A percentile compares a stretch with the other conserved stretches of the same genome.
These are phyloP conservation scores for Pyrenula aspistea DNA, from an alignment of 495 filamentous ascomycete genomes.

Conservation along the genomic window DNA sequence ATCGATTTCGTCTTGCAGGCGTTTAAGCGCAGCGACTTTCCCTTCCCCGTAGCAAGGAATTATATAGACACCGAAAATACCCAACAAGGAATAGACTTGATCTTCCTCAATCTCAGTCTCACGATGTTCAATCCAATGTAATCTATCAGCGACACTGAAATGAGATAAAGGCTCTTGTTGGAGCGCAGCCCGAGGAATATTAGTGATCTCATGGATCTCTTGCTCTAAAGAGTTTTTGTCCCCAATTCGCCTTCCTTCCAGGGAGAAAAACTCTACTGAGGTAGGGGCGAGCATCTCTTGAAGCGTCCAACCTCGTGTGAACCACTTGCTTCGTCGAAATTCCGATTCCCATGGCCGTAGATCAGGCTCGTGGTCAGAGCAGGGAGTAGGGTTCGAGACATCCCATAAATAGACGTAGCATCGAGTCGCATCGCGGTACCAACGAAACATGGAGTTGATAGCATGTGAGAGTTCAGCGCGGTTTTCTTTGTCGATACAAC, in stretches of 20 bases:
- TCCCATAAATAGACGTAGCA: conserved; percentile 27
- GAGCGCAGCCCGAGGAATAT: background rate
- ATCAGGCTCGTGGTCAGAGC: background rate
- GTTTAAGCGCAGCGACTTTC: background rate
- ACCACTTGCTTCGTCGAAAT: background rate
- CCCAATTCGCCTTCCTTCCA: background rate
- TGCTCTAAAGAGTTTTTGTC: conserved; percentile 1
- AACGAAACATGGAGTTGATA: conserved; percentile 33
- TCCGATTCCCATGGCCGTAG: background rate
- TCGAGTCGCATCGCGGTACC: conserved; percentile 34
- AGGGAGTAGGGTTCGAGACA: background rate
- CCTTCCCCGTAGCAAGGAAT: background rate
- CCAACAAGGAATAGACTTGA: background rate
- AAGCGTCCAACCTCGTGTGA: too few relatives aligned
- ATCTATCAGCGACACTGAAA: background rate
- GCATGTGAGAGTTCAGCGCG: conserved; percentile 25
- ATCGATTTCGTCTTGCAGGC: background rate
- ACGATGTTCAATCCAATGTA: background rate
- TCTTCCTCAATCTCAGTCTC: background rate
- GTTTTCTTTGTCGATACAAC: conserved; percentile 34
- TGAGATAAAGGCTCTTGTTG: background rate
- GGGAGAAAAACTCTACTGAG: conserved; percentile 1
- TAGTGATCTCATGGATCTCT: background rate
- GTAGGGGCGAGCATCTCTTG: background rate
- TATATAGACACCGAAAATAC: background rate